A percentile compares a stretch with the other conserved stretches of the same genome.
phyloP scores from a whole-genome alignment of 2,329 filamentous ascomycete genomes.

The Nakataea oryzae region DNA sequence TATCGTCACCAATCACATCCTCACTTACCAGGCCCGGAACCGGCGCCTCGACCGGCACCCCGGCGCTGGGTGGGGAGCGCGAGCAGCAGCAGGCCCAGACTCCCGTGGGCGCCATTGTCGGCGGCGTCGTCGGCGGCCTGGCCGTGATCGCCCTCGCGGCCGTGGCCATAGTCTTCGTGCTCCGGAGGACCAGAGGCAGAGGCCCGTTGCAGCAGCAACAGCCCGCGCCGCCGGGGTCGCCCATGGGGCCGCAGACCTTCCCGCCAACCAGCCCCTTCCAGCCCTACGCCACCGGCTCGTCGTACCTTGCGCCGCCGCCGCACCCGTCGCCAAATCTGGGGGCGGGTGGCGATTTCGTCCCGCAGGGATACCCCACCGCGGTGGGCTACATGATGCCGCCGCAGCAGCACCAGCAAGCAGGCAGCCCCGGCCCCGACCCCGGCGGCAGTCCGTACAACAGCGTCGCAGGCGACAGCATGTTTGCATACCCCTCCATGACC shows the following conservation, averaged over 20 bases:
- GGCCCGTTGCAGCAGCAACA: constrained; percentile 1
- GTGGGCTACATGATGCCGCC: background rate
- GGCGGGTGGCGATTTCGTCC: background rate
- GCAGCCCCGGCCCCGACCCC: too few species aligned
- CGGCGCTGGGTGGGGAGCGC: background rate
- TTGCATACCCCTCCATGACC: background rate
- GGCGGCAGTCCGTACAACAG: background rate
- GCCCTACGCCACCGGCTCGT: background rate
- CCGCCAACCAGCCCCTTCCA: background rate
- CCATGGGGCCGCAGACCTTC: background rate
- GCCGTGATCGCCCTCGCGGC: constrained; percentile 42
- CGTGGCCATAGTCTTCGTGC: constrained; percentile 58
- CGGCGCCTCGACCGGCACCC: background rate
- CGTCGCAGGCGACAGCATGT: background rate
- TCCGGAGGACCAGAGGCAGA: constrained; percentile 50
- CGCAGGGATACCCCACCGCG: background rate
- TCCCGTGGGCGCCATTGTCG: constrained; percentile 76
- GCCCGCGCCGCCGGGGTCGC: background rate
- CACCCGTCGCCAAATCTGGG: background rate
- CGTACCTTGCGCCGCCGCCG: background rate
- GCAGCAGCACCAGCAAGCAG: background rate
- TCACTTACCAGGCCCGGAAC: background rate
- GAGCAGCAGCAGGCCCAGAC: background rate
- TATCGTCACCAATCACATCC: background rate
- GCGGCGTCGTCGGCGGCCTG: constrained; percentile 78